Evolutionary conservation across 768 basidiomycete genomes (phyloP), one percentile per base, ranked within the genome.

Genomic region (Suillus occidentalis): DNA sequence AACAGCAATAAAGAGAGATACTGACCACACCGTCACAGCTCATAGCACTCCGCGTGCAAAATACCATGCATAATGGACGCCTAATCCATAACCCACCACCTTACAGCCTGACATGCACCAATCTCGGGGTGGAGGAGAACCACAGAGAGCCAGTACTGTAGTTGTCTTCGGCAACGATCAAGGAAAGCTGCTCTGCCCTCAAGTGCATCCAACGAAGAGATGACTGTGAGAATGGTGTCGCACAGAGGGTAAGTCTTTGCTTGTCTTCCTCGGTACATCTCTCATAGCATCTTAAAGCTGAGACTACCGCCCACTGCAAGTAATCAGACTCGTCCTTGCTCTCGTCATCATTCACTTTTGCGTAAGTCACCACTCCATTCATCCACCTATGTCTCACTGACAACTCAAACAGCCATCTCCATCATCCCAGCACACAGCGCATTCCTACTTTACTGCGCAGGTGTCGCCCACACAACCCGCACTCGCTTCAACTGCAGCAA

Each of bases 121-220:
- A 91, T 77, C 59, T 91, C 89, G 5, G 90, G 90, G 68, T 91
- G 89, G 1, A 91, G 76, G 0, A 91, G 71, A 2, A 91, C 82
- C 0, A 83, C 74, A 0, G 85, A 82, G 3, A 92, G 85, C 88
- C 89, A 92, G 63, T 85, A 83, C 71, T 91, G 84, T 4, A 91
- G 79, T 14, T 81, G 80, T 42, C 84, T 81, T 9, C 89, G 80
- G 13, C 90, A 80, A 14, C 80, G 81, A 58, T 91, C 89, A 4
- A 91, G 83, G 74, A 92, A 91, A 0, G 83, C 84, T 0, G 87
- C 84, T 13, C 90, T 28, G 28, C 3, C 28, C 28, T 28, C 28
- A 28, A 28, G 28, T 28, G 28, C 28, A 28, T 28, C 28, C 28
- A 2, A 28, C 28, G 28, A 3, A 28, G 28, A 28, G 28, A 28